Percentiles rank a stretch among this genome's conserved stretches.
Conservation (phyloP, 2,329 filamentous ascomycete genomes). For the Epichloe typhina region DNA sequence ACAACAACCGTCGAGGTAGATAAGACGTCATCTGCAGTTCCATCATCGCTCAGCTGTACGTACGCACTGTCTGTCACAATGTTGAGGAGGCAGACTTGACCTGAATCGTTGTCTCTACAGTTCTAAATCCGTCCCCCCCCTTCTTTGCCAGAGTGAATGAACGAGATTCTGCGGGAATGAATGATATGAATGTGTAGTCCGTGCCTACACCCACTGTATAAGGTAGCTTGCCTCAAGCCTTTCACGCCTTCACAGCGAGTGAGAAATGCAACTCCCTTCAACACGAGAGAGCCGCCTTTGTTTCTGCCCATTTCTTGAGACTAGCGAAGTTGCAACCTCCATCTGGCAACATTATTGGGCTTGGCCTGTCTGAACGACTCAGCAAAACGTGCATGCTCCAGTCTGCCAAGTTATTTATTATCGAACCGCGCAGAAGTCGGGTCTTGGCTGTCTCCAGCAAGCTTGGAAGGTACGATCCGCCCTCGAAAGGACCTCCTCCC, state of each 20-base stretch:
- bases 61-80: no score
- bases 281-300: no score
- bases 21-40: no score
- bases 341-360: no score
- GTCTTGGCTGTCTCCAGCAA: background rate
- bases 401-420: background rate
- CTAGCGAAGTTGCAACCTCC: no score
- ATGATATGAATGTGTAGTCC: background rate
- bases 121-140: background rate
- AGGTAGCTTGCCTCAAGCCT: background rate
- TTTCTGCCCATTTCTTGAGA: no score
- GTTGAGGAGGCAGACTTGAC: background rate
- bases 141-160: background rate
- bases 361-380: background rate
- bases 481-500: background rate
- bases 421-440: background rate
- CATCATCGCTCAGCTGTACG: no score
- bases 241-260: background rate
- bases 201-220: background rate
- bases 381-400: background rate
- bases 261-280: no score
- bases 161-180: background rate
- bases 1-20: no score
- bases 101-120: background rate
- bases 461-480: background rate